phyloP scores from a whole-genome alignment of 257 asterid genomes.

The Pogostemon cablin region DNA sequence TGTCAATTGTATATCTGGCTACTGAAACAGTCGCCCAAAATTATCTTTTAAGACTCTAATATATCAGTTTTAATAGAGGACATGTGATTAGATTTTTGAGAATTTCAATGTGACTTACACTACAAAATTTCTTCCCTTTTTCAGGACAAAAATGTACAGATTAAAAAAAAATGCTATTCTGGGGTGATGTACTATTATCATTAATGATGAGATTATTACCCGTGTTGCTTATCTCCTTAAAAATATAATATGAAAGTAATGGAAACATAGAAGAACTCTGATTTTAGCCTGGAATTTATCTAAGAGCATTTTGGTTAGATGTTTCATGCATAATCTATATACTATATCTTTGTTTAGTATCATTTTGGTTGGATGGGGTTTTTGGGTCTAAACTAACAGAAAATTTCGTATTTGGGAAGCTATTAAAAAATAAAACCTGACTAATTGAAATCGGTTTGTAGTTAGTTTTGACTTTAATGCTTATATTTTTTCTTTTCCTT shows the following conservation, averaged over 20 bases:
- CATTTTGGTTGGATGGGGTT: background rate
- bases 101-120: background rate
- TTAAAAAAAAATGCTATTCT: background rate
- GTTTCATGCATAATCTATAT: background rate
- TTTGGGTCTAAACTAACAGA: background rate
- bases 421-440: background rate
- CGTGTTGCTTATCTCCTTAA: background rate
- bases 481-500: too few relatives aligned
- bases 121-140: background rate
- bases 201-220: background rate
- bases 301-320: conserved; percentile 47
- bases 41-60: background rate
- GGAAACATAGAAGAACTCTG: too few relatives aligned
- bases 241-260: background rate
- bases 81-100: conserved; percentile 7
- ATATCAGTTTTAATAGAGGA: conserved; percentile 9
- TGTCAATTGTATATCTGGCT: background rate
- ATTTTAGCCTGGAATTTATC: conserved; percentile 51
- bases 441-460: too few relatives aligned
- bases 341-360: background rate
- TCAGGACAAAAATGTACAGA: background rate
- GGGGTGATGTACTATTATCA: background rate
- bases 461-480: too few relatives aligned
- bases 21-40: background rate
- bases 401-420: background rate